Conservation (phyloP, 176 grass and related monocot species). For the Musa beccarii region DNA sequence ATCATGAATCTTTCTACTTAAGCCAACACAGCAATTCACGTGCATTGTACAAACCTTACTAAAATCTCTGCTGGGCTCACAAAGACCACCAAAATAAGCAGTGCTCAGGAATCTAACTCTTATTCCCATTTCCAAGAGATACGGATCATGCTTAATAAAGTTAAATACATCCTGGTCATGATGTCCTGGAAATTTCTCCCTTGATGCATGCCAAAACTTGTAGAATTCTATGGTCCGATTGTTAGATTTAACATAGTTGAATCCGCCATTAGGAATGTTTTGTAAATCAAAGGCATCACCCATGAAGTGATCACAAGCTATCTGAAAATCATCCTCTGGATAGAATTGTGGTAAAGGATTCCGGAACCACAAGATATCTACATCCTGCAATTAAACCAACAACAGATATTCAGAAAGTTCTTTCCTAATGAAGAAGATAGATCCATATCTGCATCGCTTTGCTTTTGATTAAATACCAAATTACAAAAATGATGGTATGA, state of each 20-base stretch:
- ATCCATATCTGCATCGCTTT: no score
- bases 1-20: conserved; percentile 41
- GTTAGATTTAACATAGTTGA: conserved; percentile 50
- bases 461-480: no score
- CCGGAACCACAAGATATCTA: conserved; percentile 60
- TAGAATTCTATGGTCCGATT: conserved; percentile 44
- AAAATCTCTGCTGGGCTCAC: conserved; percentile 48
- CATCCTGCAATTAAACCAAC: conserved; percentile 33
- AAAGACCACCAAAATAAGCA: conserved; percentile 43
- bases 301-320: conserved; percentile 40
- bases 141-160: conserved; percentile 38
- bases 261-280: conserved; percentile 67
- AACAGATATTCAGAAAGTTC: no score
- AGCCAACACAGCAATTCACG: conserved; percentile 65
- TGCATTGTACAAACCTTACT: conserved; percentile 73
- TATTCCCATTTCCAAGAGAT: conserved; percentile 30
- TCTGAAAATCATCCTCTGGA: conserved; percentile 51
- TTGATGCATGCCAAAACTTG: conserved; percentile 31
- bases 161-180: conserved; percentile 80
- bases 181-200: conserved; percentile 13
- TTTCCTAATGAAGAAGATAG: no score
- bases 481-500: no score
- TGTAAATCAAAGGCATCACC: conserved; percentile 36
- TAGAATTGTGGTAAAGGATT: conserved; percentile 63
- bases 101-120: conserved; percentile 45